A percentile compares a stretch with the other conserved stretches of the same genome.
These are phyloP conservation scores for Melaleuca alternifolia DNA, from an alignment of 345 rosid species.

Conservation along the genomic window DNA sequence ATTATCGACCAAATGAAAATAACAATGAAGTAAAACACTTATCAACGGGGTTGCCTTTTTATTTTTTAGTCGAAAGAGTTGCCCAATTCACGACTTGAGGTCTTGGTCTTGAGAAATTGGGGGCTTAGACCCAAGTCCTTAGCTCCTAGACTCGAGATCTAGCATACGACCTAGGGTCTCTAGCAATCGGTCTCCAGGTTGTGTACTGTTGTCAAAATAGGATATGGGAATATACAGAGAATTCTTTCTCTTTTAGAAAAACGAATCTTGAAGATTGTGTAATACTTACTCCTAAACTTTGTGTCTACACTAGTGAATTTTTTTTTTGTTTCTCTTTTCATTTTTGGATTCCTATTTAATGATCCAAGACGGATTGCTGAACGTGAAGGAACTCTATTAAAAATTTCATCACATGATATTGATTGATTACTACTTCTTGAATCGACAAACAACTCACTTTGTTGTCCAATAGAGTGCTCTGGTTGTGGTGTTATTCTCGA, in stretches of 20 bases:
- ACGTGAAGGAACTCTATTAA: neutral
- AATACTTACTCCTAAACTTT: neutral
- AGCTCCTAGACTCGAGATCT: neutral
- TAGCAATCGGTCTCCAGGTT: neutral
- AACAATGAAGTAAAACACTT: too few relatives aligned
- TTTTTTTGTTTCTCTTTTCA: slow-evolving; percentile 4
- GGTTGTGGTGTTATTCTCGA: neutral
- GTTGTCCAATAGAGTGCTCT: neutral
- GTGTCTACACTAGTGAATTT: neutral
- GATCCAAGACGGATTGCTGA: neutral
- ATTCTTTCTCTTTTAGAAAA: neutral
- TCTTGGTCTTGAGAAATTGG: neutral
- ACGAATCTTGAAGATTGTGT: neutral
- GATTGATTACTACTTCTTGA: neutral
- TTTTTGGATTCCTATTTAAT: slow-evolving; percentile 4
- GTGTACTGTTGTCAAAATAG: neutral
- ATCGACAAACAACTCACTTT: neutral
- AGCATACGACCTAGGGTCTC: neutral
- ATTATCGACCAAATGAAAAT: too few relatives aligned
- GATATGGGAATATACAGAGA: neutral
- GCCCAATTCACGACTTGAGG: neutral
- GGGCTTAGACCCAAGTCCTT: neutral
- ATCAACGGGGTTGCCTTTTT: too few relatives aligned
- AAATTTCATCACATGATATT: neutral
- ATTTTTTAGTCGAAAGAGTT: neutral